Conservation (phyloP, 768 basidiomycete genomes). For the Russula dissimulans region DNA sequence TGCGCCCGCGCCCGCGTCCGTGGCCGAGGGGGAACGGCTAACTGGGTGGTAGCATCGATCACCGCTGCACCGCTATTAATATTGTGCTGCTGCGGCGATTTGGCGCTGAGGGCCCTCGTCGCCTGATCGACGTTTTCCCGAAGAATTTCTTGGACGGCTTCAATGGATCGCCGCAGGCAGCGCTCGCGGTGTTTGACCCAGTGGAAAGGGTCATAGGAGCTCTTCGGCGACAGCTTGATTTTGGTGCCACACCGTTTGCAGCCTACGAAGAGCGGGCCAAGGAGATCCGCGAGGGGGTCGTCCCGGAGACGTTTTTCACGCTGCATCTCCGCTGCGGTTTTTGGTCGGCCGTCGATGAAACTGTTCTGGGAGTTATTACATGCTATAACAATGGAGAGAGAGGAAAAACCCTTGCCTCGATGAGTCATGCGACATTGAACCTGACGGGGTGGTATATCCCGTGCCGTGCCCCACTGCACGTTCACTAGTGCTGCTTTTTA, state of each 20-base stretch:
- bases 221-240: slow-evolving; percentile 20
- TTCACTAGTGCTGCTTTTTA: slow-evolving; percentile 4
- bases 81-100: background rate
- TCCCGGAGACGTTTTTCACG: slow-evolving; percentile 16
- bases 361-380: background rate
- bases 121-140: slow-evolving; percentile 7
- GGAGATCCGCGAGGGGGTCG: slow-evolving; percentile 20
- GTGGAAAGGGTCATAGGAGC: slow-evolving; percentile 19
- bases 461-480: background rate
- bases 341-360: slow-evolving; percentile 17
- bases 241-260: slow-evolving; percentile 18
- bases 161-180: slow-evolving; percentile 16
- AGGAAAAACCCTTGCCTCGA: background rate
- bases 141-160: slow-evolving; percentile 11
- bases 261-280: slow-evolving; percentile 14
- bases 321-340: slow-evolving; percentile 16
- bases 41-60: background rate
- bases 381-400: background rate
- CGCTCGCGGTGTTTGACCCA: slow-evolving; percentile 20
- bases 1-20: no score
- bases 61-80: background rate
- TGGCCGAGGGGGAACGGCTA: background rate
- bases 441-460: background rate
- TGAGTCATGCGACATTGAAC: background rate
- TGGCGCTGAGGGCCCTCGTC: background rate